Conservation (phyloP, 108 stramenopile species). For the Tribonema minus region DNA sequence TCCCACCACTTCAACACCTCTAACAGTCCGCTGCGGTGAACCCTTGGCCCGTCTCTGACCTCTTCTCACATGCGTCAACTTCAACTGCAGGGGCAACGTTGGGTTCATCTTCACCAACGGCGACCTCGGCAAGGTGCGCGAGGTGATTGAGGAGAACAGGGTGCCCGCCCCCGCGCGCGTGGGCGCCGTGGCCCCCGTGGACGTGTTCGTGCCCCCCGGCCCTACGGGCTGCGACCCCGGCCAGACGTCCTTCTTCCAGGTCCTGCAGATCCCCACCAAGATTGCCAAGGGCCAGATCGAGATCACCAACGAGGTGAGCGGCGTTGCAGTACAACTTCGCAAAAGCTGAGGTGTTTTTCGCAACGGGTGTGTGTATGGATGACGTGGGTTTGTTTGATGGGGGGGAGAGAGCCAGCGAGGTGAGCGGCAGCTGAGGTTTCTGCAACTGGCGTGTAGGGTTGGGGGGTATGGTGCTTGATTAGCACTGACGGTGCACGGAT, state of each 20-base stretch:
- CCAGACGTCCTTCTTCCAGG: slow-evolving; percentile 99
- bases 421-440: not conserved
- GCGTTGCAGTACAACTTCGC: not conserved
- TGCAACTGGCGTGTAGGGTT: not conserved
- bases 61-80: too few relatives aligned
- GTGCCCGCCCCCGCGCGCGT: slow-evolving; percentile 96
- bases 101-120: slow-evolving; percentile 99
- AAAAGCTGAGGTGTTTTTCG: too few relatives aligned
- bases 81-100: slow-evolving; percentile 77
- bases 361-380: not conserved
- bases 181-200: slow-evolving; percentile 81
- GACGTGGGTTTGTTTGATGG: not conserved
- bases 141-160: slow-evolving; percentile 62
- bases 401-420: not conserved
- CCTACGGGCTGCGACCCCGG: slow-evolving; percentile 99
- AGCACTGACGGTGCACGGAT: not conserved
- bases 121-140: slow-evolving; percentile 79
- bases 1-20: too few relatives aligned
- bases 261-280: slow-evolving; percentile 98
- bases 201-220: slow-evolving; percentile 92
- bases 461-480: not conserved
- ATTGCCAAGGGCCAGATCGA: slow-evolving; percentile 83
- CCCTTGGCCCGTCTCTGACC: too few relatives aligned
- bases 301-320: slow-evolving; percentile 81
- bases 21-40: too few relatives aligned